Percentiles rank a stretch among this genome's conserved stretches.
phyloP scores from a whole-genome alignment of 1,284 basidiomycete species.

The Coniophora puteana region DNA sequence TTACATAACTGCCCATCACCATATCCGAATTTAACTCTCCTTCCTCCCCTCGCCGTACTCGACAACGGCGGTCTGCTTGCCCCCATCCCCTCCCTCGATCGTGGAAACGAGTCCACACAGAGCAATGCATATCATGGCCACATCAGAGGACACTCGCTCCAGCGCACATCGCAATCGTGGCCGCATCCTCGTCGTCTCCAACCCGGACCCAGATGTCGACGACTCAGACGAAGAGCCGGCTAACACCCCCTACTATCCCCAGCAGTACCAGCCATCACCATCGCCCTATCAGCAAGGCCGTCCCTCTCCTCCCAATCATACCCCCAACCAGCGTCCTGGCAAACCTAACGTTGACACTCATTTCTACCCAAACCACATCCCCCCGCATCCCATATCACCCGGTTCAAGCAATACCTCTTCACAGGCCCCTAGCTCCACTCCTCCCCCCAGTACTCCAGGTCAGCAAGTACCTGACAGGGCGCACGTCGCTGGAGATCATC shows the following conservation, averaged over 20 bases:
- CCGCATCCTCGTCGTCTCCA: conserved; percentile 52
- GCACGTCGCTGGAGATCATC: conserved; percentile 27
- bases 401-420: conserved; percentile 59
- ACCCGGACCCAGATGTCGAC: conserved; percentile 49
- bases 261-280: conserved; percentile 18
- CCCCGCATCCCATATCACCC: conserved; percentile 66
- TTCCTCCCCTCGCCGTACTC: too few species aligned
- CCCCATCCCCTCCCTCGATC: too few species aligned
- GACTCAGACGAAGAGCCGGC: conserved; percentile 12
- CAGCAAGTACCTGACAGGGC: conserved; percentile 37
- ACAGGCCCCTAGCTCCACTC: conserved; percentile 54
- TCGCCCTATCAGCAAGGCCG: conserved; percentile 26
- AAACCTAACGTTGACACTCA: conserved; percentile 31
- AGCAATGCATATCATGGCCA: conserved; percentile 31
- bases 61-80: too few species aligned
- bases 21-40: too few species aligned
- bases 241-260: conserved; percentile 18
- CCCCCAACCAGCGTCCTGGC: conserved; percentile 38
- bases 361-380: conserved; percentile 40
- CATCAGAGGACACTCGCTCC: conserved; percentile 43
- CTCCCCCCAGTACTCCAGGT: conserved; percentile 64
- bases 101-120: conserved; percentile 23
- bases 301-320: conserved; percentile 19
- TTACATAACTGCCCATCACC: too few species aligned
- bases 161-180: conserved; percentile 22